phyloP scores from a whole-genome alignment of 495 filamentous ascomycete genomes.

The Aspergillus taichungensis region DNA sequence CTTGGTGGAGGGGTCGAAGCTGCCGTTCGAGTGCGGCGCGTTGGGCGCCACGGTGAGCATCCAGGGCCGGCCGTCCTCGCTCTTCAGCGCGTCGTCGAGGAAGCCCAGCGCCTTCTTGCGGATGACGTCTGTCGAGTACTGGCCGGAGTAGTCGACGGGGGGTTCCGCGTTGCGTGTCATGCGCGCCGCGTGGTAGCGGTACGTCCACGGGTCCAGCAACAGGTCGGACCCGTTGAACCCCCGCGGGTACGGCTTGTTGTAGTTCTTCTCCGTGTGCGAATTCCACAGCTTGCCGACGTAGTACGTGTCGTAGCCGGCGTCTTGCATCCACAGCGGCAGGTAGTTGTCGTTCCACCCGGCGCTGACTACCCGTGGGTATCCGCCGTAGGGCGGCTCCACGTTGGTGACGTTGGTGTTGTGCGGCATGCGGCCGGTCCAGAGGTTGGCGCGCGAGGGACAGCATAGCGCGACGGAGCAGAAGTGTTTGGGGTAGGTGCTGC shows the following conservation, averaged over 20 bases:
- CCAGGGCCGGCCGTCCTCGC: conserved; percentile 39
- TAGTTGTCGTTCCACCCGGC: conserved; percentile 56
- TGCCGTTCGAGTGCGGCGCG: conserved; percentile 46
- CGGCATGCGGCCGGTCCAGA: conserved; percentile 52
- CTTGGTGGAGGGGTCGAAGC: conserved; percentile 2
- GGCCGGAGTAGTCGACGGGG: conserved; percentile 41
- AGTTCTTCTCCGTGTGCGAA: conserved; percentile 46
- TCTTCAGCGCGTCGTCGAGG: conserved; percentile 45
- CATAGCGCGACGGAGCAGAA: conserved; percentile 52
- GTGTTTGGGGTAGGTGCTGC: conserved; percentile 43
- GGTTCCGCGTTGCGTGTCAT: conserved; percentile 48
- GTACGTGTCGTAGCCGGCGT: conserved; percentile 59
- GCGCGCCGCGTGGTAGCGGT: conserved; percentile 52
- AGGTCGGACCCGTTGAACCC: conserved; percentile 51
- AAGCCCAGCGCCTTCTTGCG: conserved; percentile 49
- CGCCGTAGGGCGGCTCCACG: conserved; percentile 49
- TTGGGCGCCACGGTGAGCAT: conserved; percentile 57
- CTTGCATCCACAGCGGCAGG: conserved; percentile 59
- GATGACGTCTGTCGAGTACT: conserved; percentile 53
- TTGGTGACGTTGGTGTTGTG: conserved; percentile 68
- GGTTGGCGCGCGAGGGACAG: conserved; percentile 49
- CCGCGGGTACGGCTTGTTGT: conserved; percentile 44
- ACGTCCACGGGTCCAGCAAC: conserved; percentile 60
- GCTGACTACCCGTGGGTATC: conserved; percentile 55
- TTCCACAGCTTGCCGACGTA: conserved; percentile 66